These are phyloP conservation scores for Murraya koenigii DNA, from an alignment of 345 rosid species.

Conservation along the genomic window DNA sequence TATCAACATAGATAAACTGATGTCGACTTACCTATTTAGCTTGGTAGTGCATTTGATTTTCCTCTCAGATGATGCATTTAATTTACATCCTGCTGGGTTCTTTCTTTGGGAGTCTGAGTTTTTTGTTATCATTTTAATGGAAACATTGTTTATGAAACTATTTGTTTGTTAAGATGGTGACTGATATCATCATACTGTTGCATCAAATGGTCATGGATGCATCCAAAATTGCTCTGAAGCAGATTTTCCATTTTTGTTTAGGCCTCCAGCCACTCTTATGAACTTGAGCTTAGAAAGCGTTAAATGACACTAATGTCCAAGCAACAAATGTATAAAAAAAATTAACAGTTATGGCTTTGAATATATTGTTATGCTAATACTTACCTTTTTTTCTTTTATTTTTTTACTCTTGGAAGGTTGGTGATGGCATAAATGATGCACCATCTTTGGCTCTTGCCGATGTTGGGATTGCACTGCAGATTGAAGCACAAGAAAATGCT, in stretches of 20 bases:
- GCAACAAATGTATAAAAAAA: not conserved
- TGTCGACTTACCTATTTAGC: not conserved
- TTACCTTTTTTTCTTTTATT: too few species aligned
- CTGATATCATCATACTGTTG: not conserved
- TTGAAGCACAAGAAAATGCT: slow-evolving; percentile 87
- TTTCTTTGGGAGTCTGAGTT: not conserved
- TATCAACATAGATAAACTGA: not conserved
- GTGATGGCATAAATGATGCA: slow-evolving; percentile 97
- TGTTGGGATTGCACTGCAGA: slow-evolving; percentile 88
- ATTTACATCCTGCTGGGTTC: not conserved
- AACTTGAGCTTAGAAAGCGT: not conserved
- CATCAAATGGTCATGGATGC: not conserved
- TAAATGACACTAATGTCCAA: slow-evolving; percentile 3
- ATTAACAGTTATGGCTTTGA: not conserved
- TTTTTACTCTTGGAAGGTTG: slow-evolving; percentile 45
- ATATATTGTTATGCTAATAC: slow-evolving; percentile 2
- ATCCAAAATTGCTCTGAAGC: not conserved
- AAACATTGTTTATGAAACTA: not conserved
- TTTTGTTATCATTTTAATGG: not conserved
- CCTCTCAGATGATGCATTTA: not conserved
- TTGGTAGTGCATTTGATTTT: not conserved
- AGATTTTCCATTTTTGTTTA: not conserved
- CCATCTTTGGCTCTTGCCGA: slow-evolving; percentile 91
- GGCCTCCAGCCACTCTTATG: not conserved
- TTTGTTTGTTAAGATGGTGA: not conserved